Evolutionary conservation across 2,329 filamentous ascomycete species (phyloP), one percentile per base, ranked within the genome.

Genomic region (Beauveria medogensis): DNA sequence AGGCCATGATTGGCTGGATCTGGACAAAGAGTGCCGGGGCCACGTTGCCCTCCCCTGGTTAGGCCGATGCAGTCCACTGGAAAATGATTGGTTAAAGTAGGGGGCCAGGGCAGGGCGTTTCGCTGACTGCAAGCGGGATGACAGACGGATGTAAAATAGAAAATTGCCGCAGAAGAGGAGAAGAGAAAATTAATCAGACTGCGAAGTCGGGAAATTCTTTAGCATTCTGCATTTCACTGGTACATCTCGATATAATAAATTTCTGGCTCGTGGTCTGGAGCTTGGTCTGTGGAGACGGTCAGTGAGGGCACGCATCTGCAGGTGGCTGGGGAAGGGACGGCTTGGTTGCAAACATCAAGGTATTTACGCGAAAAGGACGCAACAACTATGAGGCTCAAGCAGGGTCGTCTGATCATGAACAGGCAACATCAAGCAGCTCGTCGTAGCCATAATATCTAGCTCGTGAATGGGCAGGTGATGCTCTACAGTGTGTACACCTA

Each of bases 1-100:
- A 10, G n/a, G 30, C 34, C 7, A 2, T 51, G 34, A 58, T 58
- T 58, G 55, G 55, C 55, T 58, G 34, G 30, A 58, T 58, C 55
- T 48, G 43, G 44, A 26, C 55, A 14, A 20, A 24, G 24, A 20
- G 20, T 3, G n/a, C 55, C 12, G 16, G 53, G 55, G 44, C 55
- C 55, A 58, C 46, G 55, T 51, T 56, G 28, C 28, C 54, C 43
- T 34, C n/a, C 18, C 18, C 37, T 34, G 54, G 20, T n/a, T 55
- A 20, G 24, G 24, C 43, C 50, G 55, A 58, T 58, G 46, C 34
- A 46, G 41, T 58, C 55, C 55, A 58, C 55, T 30, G 9, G 30
- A 2, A 8, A 8, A 9, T 58, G 46, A 51, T 50, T 58, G 55
- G 55, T 12, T 37, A 7, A n/a, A 10, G 16, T 10, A 8, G 22